Conservation (phyloP, 345 rosid genomes). For the Trapa bicornis region DNA sequence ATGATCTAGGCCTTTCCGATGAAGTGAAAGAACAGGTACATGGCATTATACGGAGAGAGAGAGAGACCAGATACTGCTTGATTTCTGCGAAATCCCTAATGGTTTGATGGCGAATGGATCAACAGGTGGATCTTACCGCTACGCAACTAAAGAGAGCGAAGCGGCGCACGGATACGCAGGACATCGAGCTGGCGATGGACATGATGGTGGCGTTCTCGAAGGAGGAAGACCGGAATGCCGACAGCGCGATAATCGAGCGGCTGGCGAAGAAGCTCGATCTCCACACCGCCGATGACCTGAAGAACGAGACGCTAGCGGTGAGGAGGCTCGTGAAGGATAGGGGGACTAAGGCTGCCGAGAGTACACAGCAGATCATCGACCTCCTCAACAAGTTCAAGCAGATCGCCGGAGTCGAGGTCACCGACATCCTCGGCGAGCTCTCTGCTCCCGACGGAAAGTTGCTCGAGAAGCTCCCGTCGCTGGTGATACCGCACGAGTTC, state of each 20-base stretch:
- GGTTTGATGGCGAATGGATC: not conserved
- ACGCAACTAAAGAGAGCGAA: conserved; percentile 42
- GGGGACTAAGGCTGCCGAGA: conserved; percentile 26
- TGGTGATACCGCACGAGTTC: conserved; percentile 62
- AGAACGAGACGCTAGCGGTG: conserved; percentile 42
- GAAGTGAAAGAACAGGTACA: conserved; percentile 52
- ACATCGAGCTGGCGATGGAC: conserved; percentile 74
- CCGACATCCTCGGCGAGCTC: conserved; percentile 25
- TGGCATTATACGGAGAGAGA: too few relatives aligned
- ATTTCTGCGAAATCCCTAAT: too few relatives aligned
- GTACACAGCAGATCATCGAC: conserved; percentile 35
- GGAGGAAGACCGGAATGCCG: conserved; percentile 48
- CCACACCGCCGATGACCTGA: conserved; percentile 39
- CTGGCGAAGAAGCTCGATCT: conserved; percentile 65
- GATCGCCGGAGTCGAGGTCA: conserved; percentile 41
- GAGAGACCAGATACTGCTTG: too few relatives aligned
- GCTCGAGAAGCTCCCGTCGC: conserved; percentile 30
- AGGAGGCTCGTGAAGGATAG: conserved; percentile 34
- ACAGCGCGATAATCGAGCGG: conserved; percentile 55
- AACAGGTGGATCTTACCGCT: conserved; percentile 40
- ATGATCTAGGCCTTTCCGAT: conserved; percentile 42
- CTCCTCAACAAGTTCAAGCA: conserved; percentile 60
- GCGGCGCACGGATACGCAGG: conserved; percentile 66
- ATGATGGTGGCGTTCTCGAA: conserved; percentile 59
- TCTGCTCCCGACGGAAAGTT: conserved; percentile 14